These are phyloP conservation scores for Colletotrichum karsti DNA, from an alignment of 2,329 filamentous ascomycete genomes.

Conservation along the genomic window DNA sequence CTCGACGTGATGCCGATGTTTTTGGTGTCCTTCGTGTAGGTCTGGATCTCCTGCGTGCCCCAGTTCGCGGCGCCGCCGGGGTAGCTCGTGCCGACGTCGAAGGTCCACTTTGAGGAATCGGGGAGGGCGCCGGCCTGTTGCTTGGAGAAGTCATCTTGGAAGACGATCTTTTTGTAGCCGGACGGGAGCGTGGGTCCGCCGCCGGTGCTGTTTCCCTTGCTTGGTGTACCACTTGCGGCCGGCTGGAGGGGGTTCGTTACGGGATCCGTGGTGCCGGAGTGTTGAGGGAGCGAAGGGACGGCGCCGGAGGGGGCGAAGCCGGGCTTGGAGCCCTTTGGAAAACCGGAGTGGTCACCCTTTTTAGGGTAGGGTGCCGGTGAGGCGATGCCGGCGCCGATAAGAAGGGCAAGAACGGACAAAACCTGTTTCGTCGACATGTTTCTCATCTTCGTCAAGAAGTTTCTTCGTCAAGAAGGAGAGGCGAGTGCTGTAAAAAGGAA, in stretches of 20 bases:
- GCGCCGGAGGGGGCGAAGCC: not conserved
- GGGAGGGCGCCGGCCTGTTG: slow-evolving; percentile 40
- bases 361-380: slow-evolving; percentile 4
- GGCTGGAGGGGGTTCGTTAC: not conserved
- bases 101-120: slow-evolving; percentile 50
- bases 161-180: slow-evolving; percentile 34
- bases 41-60: slow-evolving; percentile 58
- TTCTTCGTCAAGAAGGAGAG: no score
- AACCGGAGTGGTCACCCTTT: not conserved
- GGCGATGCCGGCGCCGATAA: slow-evolving; percentile 15
- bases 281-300: not conserved
- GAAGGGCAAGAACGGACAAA: slow-evolving; percentile 18
- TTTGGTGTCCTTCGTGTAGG: slow-evolving; percentile 47
- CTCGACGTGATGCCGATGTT: slow-evolving; percentile 50
- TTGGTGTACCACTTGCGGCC: not conserved
- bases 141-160: slow-evolving; percentile 40
- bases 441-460: not conserved
- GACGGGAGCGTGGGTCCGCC: slow-evolving; percentile 18
- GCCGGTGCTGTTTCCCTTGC: not conserved
- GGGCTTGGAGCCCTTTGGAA: not conserved
- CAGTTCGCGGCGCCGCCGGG: slow-evolving; percentile 53
- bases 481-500: not conserved
- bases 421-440: slow-evolving; percentile 23
- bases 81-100: slow-evolving; percentile 54
- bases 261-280: not conserved